phyloP scores from a whole-genome alignment of 805 yeast species.

The Candida khao-thaluensis region DNA sequence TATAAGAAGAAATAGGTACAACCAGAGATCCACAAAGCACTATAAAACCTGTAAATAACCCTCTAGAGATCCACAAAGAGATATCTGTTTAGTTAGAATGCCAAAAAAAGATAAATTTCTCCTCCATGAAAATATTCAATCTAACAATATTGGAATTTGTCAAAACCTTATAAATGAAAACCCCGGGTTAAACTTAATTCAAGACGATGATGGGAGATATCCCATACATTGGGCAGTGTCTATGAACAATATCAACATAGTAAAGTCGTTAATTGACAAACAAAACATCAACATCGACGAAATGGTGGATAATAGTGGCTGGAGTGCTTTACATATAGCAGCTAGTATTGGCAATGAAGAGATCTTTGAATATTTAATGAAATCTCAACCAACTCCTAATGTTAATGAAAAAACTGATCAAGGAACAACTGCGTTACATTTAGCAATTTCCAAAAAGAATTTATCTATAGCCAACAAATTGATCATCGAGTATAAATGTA shows the following conservation, averaged over 20 bases:
- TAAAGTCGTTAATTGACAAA: conserved; percentile 16
- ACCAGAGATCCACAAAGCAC: too few relatives aligned
- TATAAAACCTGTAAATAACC: conserved; percentile 15
- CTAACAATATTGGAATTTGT: conserved; percentile 53
- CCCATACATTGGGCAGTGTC: conserved; percentile 91
- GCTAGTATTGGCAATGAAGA: conserved; percentile 66
- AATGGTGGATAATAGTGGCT: conserved; percentile 69
- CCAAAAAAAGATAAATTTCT: conserved; percentile 14
- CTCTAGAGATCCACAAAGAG: too few relatives aligned
- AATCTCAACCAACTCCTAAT: conserved; percentile 52
- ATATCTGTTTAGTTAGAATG: too few relatives aligned
- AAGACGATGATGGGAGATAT: conserved; percentile 74
- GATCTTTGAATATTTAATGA: conserved; percentile 51
- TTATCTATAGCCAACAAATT: conserved; percentile 51
- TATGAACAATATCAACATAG: conserved; percentile 48
- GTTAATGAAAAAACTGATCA: conserved; percentile 59
- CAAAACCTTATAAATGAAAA: conserved; percentile 48
- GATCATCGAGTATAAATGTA: conserved; percentile 54
- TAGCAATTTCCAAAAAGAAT: conserved; percentile 73
- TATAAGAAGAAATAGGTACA: too few relatives aligned
- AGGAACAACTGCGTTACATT: conserved; percentile 74
- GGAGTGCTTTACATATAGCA: conserved; percentile 88
- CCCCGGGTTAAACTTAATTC: conserved; percentile 46
- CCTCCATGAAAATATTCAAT: conserved; percentile 66
- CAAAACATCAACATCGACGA: conserved; percentile 61